Conservation (phyloP, 31 red algal species). For the Odonthalia washingtoniensis region DNA sequence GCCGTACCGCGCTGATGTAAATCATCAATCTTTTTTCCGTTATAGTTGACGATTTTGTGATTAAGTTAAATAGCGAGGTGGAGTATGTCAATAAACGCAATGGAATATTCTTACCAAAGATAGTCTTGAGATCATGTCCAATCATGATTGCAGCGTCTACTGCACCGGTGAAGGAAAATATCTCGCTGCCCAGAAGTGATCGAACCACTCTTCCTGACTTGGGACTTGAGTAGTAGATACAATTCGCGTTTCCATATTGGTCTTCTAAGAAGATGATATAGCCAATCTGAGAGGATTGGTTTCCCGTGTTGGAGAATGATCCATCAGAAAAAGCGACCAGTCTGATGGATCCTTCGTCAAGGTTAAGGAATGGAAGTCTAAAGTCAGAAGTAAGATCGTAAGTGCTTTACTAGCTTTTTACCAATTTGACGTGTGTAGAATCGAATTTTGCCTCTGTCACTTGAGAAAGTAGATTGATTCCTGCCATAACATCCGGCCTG, state of each 20-base stretch:
- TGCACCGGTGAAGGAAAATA: conserved; percentile 31
- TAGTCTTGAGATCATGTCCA: conserved; percentile 5
- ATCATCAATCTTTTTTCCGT: conserved; percentile 29
- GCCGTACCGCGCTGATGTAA: not conserved
- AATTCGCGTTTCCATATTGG: not conserved
- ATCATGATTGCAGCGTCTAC: not conserved
- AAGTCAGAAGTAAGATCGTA: not conserved
- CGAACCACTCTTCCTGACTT: conserved; percentile 11
- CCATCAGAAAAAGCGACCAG: conserved; percentile 23
- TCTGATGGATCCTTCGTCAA: not conserved
- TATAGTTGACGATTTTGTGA: conserved; percentile 13
- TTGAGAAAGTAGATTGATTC: too few species aligned
- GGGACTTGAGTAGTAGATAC: conserved; percentile 3
- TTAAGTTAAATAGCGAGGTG: conserved; percentile 20
- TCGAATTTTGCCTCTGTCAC: too few species aligned
- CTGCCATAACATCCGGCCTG: too few species aligned
- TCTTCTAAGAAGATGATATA: conserved; percentile 26
- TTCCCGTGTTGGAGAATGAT: conserved; percentile 28
- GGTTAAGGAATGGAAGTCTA: not conserved
- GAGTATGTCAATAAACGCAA: conserved; percentile 36
- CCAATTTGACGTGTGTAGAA: not conserved
- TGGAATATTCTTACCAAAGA: not conserved
- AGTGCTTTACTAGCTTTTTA: too few species aligned
- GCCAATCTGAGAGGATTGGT: too few species aligned
- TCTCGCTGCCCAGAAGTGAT: conserved; percentile 14